Evolutionary conservation across 2,329 filamentous ascomycete genomes (phyloP).

Genomic region (Diplodia mutila): DNA sequence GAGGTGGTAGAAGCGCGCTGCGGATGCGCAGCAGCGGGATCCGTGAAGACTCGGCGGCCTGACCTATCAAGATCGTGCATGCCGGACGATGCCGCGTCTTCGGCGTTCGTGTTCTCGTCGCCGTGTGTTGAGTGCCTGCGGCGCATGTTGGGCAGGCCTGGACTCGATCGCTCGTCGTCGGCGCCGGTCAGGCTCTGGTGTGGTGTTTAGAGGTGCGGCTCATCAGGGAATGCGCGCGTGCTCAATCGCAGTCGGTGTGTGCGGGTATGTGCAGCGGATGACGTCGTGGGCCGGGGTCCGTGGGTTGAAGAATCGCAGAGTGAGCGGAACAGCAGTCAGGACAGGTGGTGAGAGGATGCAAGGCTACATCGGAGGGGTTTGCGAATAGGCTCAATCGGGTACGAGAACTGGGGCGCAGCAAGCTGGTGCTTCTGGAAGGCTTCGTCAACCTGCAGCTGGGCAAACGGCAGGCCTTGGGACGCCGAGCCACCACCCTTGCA

Average conservation of each 20-base stretch:
- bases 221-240: constrained; percentile 9
- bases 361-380: background rate
- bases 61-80: constrained; percentile 30
- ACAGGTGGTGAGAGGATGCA: constrained; percentile 2
- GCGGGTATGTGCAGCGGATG: constrained; percentile 3
- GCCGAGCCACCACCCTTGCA: background rate
- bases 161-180: constrained; percentile 32
- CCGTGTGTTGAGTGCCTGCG: constrained; percentile 37
- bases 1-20: constrained; percentile 30
- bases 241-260: background rate
- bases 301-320: constrained; percentile 5
- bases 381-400: background rate
- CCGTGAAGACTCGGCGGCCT: constrained; percentile 25
- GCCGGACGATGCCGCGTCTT: constrained; percentile 12
- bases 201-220: constrained; percentile 15
- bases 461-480: background rate
- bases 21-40: constrained; percentile 24
- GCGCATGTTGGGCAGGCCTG: constrained; percentile 33
- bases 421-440: constrained; percentile 18
- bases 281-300: constrained; percentile 9
- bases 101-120: constrained; percentile 32
- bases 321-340: background rate
- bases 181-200: constrained; percentile 35
- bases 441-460: constrained; percentile 12
- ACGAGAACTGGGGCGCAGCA: constrained; percentile 15